These are phyloP conservation scores for Kondoa subrosea DNA, from an alignment of 768 basidiomycete genomes.

Conservation along the genomic window DNA sequence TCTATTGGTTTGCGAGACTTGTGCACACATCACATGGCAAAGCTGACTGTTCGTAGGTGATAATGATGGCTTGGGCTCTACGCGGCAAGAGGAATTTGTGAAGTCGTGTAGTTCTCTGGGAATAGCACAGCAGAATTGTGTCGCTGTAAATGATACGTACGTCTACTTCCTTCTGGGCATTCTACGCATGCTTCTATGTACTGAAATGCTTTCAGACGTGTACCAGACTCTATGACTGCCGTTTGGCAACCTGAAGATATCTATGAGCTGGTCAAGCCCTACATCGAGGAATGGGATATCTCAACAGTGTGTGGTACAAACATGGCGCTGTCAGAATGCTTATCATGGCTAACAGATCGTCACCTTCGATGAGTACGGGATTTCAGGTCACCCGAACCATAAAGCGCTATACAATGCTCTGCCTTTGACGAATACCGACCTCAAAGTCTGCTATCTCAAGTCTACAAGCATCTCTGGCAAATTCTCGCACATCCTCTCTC, in stretches of 20 bases:
- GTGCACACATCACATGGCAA: not conserved
- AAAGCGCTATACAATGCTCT: conserved; percentile 25
- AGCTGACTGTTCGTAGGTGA: conserved; percentile 27
- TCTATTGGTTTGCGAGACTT: conserved; percentile 19
- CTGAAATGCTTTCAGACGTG: not conserved
- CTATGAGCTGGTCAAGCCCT: conserved; percentile 9
- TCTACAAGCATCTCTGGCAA: conserved; percentile 22
- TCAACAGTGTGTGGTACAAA: conserved; percentile 25
- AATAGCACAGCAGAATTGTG: conserved; percentile 26
- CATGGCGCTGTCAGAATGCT: not conserved
- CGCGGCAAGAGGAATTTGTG: conserved; percentile 29
- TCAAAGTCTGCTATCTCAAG: conserved; percentile 9
- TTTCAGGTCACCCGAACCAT: conserved; percentile 35
- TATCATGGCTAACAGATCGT: conserved; percentile 28
- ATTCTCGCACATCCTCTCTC: conserved; percentile 19
- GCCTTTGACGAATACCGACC: not conserved
- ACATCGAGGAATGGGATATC: conserved; percentile 21
- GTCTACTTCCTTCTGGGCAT: conserved; percentile 14
- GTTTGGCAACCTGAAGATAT: conserved; percentile 25
- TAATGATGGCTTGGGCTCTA: conserved; percentile 30
- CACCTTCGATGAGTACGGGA: conserved; percentile 33
- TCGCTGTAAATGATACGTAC: conserved; percentile 29
- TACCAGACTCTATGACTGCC: conserved; percentile 18
- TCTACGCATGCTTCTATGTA: not conserved
- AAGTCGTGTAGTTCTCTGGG: conserved; percentile 29